Base-by-base conservation (phyloP, 1,139 yeast species). In the Sugiyamaella grinbergsii region DNA sequence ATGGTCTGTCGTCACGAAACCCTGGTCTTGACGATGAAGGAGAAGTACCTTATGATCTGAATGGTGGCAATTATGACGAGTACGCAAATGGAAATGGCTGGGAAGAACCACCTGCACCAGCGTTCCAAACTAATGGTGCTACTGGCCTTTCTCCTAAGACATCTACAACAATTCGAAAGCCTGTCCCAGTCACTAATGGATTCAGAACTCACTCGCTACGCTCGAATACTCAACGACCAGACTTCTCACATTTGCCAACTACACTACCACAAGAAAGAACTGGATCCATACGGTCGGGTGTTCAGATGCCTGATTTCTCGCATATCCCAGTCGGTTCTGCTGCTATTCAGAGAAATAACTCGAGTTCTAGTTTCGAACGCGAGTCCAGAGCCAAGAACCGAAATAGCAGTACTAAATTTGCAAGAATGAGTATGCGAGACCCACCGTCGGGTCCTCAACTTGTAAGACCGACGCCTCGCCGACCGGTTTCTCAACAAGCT, bases 281-380 rank as follows among this genome's bases (percentile, higher is more conserved):
- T 10, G 42, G 26, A 15, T 50, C 53, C 5, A 24, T 50, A 8
- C 26, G 47, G 11, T 34, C 36, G 6, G 24, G 28, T 20, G 19
- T n/a, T 36, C 28, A 26, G 28, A 10, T 34, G 24, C 47, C 47
- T 3, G 47, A 43, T 22, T 36, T 43, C 26, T 43, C 47, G 7
- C 47, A 42, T 18, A 11, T 32, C 5, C 47, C 47, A 2, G 23
- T 37, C 16, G 10, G 47, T 32, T 20, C 24, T 24, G 13, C 48
- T 19, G 43, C 41, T 16, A 42, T 54, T 7, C 50, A 50, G n/a
- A 28, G 50, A 13, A 46, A 16, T 18, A 23, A 29, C 28, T 50
- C 53, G 24, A 22, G 46, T 11, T 51, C 54, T 7, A 47, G 51
- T 37, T 51, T 51, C 23, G 54, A 51, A 16, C 45, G 51, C 3